Percentiles rank a stretch among this genome's conserved stretches.
Evolutionary conservation across 257 asterid species (phyloP).

Genomic region (Verbascum thapsus): DNA sequence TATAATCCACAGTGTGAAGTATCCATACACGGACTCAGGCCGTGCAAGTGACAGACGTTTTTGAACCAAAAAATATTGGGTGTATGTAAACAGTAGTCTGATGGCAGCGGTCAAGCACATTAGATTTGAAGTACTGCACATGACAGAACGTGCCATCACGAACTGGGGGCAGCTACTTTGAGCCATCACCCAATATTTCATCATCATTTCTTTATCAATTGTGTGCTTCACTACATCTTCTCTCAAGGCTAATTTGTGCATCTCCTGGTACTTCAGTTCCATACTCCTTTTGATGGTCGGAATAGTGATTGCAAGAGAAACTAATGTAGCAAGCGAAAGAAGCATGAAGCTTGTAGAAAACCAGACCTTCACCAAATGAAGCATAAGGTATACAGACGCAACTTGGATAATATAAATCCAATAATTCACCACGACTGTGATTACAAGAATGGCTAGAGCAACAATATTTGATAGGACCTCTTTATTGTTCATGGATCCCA

Average conservation of each 20-base stretch:
- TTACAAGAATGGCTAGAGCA: slow-evolving; percentile 23
- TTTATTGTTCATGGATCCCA: slow-evolving; percentile 30
- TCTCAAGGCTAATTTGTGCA: slow-evolving; percentile 9
- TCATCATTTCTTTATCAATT: background rate
- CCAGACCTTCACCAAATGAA: no score
- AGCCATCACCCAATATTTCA: slow-evolving; percentile 34
- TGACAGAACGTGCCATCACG: slow-evolving; percentile 33
- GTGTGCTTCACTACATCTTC: background rate
- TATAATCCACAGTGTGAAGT: slow-evolving; percentile 23
- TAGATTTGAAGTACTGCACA: background rate
- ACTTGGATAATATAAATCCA: slow-evolving; percentile 8
- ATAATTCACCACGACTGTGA: slow-evolving; percentile 17
- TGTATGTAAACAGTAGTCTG: no score
- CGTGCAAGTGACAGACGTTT: background rate
- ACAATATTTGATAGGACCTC: slow-evolving; percentile 18
- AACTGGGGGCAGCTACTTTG: slow-evolving; percentile 38
- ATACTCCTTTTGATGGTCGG: slow-evolving; percentile 22
- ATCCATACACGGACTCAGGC: background rate
- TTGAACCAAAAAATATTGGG: no score
- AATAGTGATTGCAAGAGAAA: slow-evolving; percentile 23
- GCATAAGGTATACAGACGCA: background rate
- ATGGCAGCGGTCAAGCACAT: background rate
- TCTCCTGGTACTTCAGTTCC: slow-evolving; percentile 28
- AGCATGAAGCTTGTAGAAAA: background rate
- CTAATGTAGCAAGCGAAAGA: background rate